Evolutionary conservation across 2,329 filamentous ascomycete species (phyloP), one percentile per base, ranked within the genome.

Genomic region (Pestalotiopsis sp.): DNA sequence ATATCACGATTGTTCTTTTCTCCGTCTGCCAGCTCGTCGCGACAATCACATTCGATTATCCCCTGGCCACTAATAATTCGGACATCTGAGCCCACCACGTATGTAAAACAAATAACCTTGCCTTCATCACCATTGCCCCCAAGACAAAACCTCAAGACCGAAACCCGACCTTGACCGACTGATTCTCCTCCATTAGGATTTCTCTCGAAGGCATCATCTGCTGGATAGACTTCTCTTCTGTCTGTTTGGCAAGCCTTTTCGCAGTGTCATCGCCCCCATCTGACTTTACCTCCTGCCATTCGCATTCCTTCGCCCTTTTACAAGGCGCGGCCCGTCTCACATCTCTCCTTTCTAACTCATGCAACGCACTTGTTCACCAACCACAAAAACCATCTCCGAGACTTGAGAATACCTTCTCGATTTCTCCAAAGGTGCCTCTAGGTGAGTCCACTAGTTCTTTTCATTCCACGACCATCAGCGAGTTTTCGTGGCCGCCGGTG

Each of bases 41-140:
- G 17, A 64, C 61, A 45, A 52, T 25, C 39, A n/a, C 38, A 14
- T 49, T 45, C 57, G 61, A 64, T 31, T 64, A 39, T 64, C 38
- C 61, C n/a, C 41, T 27, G 61, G 20, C 38, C 36, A 52, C 61
- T 64, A 52, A 64, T 64, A 23, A 64, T 64, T 49, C 61, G 61
- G 39, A 64, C 61, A 64, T 64, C 61, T 62, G 27, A 20, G 59
- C 59, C 59, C 61, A 52, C 45, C 45, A 64, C 61, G 61, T 64
- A 64, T 27, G 61, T 64, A 45, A 49, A 64, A 64, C 61, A 64
- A 52, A 64, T 64, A 39, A 64, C 61, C 20, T 49, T 64, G 61
- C 36, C 61, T 64, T 64, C 38, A 45, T 52, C 61, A 45, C 61
- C 61, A 39, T 62, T 39, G 27, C 27, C 59, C 31, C 59, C 59